Evolutionary conservation across 306 rosid genomes (phyloP).

Genomic region (Arachis stenosperma): DNA sequence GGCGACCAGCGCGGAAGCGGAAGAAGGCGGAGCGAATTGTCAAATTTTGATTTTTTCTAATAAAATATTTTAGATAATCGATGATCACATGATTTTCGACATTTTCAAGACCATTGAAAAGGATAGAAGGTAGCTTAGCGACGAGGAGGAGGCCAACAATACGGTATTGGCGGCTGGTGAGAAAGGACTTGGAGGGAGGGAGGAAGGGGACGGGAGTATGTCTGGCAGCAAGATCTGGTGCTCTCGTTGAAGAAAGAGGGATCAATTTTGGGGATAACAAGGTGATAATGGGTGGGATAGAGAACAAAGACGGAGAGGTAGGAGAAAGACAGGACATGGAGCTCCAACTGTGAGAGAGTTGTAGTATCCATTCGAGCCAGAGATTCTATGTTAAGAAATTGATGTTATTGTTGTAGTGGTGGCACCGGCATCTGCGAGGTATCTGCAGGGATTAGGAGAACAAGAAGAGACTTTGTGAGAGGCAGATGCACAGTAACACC

Average conservation of each 20-base stretch:
- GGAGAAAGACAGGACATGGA: slow-evolving; percentile 66
- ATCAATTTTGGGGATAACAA: slow-evolving; percentile 66
- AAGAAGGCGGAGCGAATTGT: slow-evolving; percentile 41
- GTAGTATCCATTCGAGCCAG: slow-evolving; percentile 49
- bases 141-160: slow-evolving; percentile 55
- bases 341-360: slow-evolving; percentile 75
- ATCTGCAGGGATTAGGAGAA: neutral
- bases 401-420: neutral
- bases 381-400: slow-evolving; percentile 38
- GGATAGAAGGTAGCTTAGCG: slow-evolving; percentile 48
- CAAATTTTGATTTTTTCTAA: slow-evolving; percentile 74
- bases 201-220: slow-evolving; percentile 60
- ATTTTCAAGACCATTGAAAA: slow-evolving; percentile 52
- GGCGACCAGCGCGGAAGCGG: neutral
- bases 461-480: too few relatives aligned
- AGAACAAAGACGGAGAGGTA: slow-evolving; percentile 52
- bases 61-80: slow-evolving; percentile 59
- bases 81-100: slow-evolving; percentile 58
- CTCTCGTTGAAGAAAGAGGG: slow-evolving; percentile 74
- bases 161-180: slow-evolving; percentile 61
- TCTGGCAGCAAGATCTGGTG: slow-evolving; percentile 80
- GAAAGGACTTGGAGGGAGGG: slow-evolving; percentile 40
- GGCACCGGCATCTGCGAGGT: neutral
- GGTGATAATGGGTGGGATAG: slow-evolving; percentile 31
- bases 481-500: too few relatives aligned